Evolutionary conservation across 2,329 filamentous ascomycete genomes (phyloP).

Genomic region (Akanthomyces dipterigenus): DNA sequence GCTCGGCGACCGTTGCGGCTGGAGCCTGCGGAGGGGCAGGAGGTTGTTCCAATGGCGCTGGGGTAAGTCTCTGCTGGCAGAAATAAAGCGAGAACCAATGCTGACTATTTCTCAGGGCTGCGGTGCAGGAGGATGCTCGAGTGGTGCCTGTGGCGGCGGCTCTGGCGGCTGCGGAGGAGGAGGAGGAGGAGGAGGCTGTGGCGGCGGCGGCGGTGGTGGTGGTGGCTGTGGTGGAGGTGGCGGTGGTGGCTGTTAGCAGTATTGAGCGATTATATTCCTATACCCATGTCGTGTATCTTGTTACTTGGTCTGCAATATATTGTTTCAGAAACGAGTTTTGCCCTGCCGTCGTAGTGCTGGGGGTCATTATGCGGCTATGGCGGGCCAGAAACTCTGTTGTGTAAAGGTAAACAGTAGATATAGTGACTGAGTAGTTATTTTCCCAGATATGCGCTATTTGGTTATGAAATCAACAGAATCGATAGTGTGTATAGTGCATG

Average conservation of each 20-base stretch:
- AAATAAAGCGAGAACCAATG: slow-evolving; percentile 15
- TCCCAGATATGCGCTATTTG: too few relatives aligned
- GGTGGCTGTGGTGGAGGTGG: slow-evolving; percentile 12
- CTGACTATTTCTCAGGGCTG: slow-evolving; percentile 12
- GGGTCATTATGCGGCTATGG: too few relatives aligned
- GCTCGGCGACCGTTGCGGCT: slow-evolving; percentile 29
- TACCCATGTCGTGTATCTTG: background rate
- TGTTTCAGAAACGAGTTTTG: too few relatives aligned
- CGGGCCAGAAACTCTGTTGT: too few relatives aligned
- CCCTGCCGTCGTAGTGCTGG: too few relatives aligned
- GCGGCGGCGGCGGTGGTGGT: slow-evolving; percentile 12
- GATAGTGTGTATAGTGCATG: too few relatives aligned
- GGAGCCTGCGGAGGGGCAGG: slow-evolving; percentile 38
- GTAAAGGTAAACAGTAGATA: too few relatives aligned
- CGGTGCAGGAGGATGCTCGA: slow-evolving; percentile 14
- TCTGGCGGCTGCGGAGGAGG: slow-evolving; percentile 14
- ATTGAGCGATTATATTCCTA: background rate
- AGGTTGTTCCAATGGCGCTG: background rate
- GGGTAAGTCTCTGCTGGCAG: background rate
- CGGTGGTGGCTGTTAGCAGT: background rate
- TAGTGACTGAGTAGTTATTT: too few relatives aligned
- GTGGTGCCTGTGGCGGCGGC: slow-evolving; percentile 16
- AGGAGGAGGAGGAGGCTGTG: slow-evolving; percentile 16
- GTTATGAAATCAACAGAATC: too few relatives aligned
- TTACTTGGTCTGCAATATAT: background rate